Evolutionary conservation across 495 filamentous ascomycete species (phyloP).

Genomic region (Aspergillus wentii): DNA sequence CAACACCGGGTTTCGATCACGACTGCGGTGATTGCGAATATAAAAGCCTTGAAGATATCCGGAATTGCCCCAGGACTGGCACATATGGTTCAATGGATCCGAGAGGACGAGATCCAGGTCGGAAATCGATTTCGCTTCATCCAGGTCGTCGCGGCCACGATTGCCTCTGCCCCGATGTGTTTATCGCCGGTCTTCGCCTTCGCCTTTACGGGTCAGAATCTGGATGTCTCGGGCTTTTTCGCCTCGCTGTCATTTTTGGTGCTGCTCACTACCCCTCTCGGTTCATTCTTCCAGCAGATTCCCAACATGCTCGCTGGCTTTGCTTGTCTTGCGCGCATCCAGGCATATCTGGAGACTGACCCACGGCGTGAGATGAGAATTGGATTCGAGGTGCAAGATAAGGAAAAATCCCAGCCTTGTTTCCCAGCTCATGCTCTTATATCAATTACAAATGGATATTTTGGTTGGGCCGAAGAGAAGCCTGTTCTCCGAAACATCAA

Average conservation of each 20-base stretch:
- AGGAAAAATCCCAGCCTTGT: constrained; percentile 1
- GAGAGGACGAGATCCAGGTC: constrained; percentile 34
- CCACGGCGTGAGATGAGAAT: constrained; percentile 8
- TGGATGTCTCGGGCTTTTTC: constrained; percentile 10
- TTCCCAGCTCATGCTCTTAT: constrained; percentile 7
- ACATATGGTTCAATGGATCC: constrained; percentile 31
- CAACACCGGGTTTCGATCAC: constrained; percentile 18
- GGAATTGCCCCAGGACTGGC: constrained; percentile 27
- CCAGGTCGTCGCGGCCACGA: constrained; percentile 11
- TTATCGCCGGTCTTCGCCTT: constrained; percentile 10
- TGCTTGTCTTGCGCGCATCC: constrained; percentile 35
- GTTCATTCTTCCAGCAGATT: constrained; percentile 8
- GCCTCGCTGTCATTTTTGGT: constrained; percentile 14
- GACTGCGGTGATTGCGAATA: constrained; percentile 33
- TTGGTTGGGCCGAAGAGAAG: constrained; percentile 38
- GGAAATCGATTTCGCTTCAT: constrained; percentile 25
- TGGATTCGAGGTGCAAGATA: too few relatives aligned
- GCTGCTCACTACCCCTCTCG: constrained; percentile 14
- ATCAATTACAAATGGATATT: constrained; percentile 33
- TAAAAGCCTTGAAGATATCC: constrained; percentile 45
- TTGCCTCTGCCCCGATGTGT: constrained; percentile 6
- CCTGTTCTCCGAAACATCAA: constrained; percentile 3
- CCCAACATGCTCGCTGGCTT: constrained; percentile 21
- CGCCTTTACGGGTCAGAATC: constrained; percentile 5
- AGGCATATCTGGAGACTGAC: constrained; percentile 33